These are phyloP conservation scores for Citrus maxima DNA, from an alignment of 345 rosid genomes.

Conservation along the genomic window DNA sequence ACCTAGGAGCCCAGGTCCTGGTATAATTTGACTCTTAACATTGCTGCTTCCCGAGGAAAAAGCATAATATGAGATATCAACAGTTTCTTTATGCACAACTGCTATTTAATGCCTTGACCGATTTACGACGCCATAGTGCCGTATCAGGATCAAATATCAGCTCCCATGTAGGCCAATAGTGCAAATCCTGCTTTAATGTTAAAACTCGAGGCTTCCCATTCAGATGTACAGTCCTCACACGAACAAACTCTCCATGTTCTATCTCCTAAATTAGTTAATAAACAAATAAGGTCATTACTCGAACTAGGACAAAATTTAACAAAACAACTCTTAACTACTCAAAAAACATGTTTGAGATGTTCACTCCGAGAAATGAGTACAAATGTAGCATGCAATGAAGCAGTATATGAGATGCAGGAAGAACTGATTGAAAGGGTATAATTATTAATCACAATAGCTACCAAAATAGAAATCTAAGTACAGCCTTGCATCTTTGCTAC, in stretches of 20 bases:
- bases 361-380: neutral
- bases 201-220: constrained; percentile 88
- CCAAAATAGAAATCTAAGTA: neutral
- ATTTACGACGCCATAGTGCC: constrained; percentile 66
- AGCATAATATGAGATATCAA: neutral
- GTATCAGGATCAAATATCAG: constrained; percentile 71
- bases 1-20: neutral
- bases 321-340: neutral
- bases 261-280: constrained; percentile 47
- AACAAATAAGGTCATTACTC: neutral
- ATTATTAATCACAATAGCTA: neutral
- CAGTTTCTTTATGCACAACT: neutral
- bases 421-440: neutral
- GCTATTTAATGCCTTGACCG: constrained; percentile 52
- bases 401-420: neutral
- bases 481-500: neutral
- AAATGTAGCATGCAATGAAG: neutral
- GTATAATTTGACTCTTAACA: neutral
- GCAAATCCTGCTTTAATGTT: constrained; percentile 90
- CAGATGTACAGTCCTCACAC: constrained; percentile 76
- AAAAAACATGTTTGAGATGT: neutral
- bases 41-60: neutral
- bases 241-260: constrained; percentile 81
- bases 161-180: constrained; percentile 97
- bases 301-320: neutral